Evolutionary conservation across 176 grass and related monocot genomes (phyloP).

Genomic region (Rhynchospora pubera): DNA sequence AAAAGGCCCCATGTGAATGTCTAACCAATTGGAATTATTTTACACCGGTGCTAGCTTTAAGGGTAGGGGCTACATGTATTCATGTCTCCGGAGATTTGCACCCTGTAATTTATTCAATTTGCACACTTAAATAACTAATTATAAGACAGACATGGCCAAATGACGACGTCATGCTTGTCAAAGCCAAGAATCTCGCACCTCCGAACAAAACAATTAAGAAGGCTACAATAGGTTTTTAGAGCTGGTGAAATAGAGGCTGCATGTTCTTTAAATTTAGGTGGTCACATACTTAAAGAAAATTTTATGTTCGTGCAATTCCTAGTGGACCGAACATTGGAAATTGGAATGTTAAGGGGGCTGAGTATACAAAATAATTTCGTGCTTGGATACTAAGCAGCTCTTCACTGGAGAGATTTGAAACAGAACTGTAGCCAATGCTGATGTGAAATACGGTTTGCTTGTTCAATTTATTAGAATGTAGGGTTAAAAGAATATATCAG

Average conservation of each 20-base stretch:
- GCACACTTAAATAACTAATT: not conserved
- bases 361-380: not conserved
- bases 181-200: not conserved
- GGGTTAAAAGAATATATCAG: not conserved
- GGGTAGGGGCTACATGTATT: not conserved
- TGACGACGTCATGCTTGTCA: not conserved
- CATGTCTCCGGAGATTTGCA: not conserved
- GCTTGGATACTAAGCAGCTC: not conserved
- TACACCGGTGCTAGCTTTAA: not conserved
- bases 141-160: not conserved
- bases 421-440: not conserved
- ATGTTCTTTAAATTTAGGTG: not conserved
- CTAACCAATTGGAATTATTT: constrained; percentile 7
- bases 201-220: not conserved
- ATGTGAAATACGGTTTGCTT: not conserved
- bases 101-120: not conserved
- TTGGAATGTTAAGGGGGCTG: not conserved
- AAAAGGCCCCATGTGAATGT: constrained; percentile 8
- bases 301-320: not conserved
- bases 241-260: not conserved
- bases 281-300: not conserved
- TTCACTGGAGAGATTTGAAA: not conserved
- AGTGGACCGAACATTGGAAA: not conserved
- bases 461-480: not conserved
- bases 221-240: not conserved